Base-by-base conservation (phyloP, 2,329 filamentous ascomycete species). In the Aplosporella prunicola region DNA sequence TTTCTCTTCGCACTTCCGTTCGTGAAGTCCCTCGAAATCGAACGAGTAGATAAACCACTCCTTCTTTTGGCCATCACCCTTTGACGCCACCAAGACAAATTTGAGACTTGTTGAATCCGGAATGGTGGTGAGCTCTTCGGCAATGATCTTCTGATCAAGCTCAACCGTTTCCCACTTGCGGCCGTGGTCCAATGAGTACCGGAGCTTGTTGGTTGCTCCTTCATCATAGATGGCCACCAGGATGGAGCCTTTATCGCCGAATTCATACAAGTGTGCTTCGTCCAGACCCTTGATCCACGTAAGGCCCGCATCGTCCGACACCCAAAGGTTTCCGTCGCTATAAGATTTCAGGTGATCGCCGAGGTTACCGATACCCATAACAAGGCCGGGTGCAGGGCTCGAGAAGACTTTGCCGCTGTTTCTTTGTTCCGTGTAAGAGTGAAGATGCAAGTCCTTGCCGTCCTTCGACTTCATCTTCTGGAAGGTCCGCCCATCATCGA, bases 291-390 rank as follows among this genome's bases (percentile, higher is more conserved):
- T 68, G 24, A 68, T 75, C 91, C 93, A 98, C 1, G 78, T 88
- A 43, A 85, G 63, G 26, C 91, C 91, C 14, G 88, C 89, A 59
- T 96, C 78, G 52, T 94, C 84, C 0, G 91, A 98, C 17, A 96
- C 77, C 53, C 79, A 96, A 1, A 94, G 73, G 55, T 84, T 76
- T 9, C 86, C 80, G 8, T 94, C 75, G 3, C 67, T 66, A 52
- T 88, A 89, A 5, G 69, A 61, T 43, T 77, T 73, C 5, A 98
- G 70, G 35, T 71, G 66, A 14, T 82, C 75, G 35, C 93, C 91
- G 4, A 76, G 85, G 57, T 98, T 98, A 41, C 91, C 91, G 35
- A 93, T 78, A 11, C 82, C 93, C 84, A 98, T 93, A 14, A 95
- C 76, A 40, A 98, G 70, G 6, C 91, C 93, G 3, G 91, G 89